Base-by-base conservation (phyloP, 1,284 basidiomycete species). In the Stygiomarasmius scandens region DNA sequence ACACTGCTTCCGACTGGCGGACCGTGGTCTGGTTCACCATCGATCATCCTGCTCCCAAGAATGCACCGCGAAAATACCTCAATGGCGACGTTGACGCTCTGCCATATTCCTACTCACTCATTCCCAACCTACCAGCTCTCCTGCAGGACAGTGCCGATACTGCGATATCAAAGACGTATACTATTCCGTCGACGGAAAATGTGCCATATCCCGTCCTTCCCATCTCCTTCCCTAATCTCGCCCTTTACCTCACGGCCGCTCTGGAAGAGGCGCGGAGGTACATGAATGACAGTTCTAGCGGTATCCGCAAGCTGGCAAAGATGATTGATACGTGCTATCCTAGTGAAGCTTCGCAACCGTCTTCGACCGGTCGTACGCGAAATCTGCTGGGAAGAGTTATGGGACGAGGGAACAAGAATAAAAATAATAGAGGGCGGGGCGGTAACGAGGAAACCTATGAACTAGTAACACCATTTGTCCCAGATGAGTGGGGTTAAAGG, bases 401-500 rank as follows among this genome's bases (percentile, higher is more conserved):
- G 12, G 83, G 85, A 25, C 77, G 83, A 49, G 75, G 77, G 20
- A 75, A 77, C 61, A 81, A 71, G 20, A 47, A 45, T 61, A 72
- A 74, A 45, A 74, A 72, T 54, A 74, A 77, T 58, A 80, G 71
- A 61, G 72, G 65, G 64, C 73, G 75, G 51, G 73, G 77, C 62
- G 79, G 78, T 61, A 92, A 92, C 65, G 87, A 89, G 63, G 88
- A 91, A 59, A 86, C 84, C 12, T 92, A 85, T 61, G 87, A 90
- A 51, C 78, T 91, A 16, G 88, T 92, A 54, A 92, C 90, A 25
- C 90, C 90, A 0, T 92, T 92, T 69, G 79, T 85, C n/a, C 69
- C 81, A n/a, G 81, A 84, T 57, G 84, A 84, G 62, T 86, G 81
- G 81, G 81, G 83, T 51, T 82, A 63, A 66, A 36, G 3, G 25